phyloP scores from a whole-genome alignment of 345 rosid species.

The Bretschneidera sinensis region DNA sequence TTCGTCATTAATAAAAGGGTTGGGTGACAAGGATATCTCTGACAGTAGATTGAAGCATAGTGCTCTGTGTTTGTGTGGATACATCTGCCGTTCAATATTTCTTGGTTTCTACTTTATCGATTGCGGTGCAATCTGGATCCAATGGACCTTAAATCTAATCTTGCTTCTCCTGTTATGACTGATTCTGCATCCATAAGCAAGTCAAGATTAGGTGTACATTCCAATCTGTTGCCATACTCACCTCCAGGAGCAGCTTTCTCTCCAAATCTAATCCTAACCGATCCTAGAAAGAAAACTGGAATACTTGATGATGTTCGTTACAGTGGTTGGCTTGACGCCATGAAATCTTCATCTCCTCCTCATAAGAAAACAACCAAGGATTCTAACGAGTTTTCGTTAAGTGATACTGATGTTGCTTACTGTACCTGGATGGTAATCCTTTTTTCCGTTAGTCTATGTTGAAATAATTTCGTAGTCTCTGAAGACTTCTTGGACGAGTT shows the following conservation, averaged over 20 bases:
- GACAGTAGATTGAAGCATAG: conserved; percentile 18
- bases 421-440: conserved; percentile 53
- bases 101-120: conserved; percentile 2
- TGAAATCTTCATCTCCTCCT: conserved; percentile 69
- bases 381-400: conserved; percentile 22
- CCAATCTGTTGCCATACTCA: conserved; percentile 31
- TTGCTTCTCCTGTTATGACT: conserved; percentile 46
- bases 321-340: conserved; percentile 58
- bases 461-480: too few species aligned
- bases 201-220: conserved; percentile 39
- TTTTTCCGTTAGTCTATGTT: background rate
- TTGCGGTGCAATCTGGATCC: conserved; percentile 4
- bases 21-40: conserved; percentile 22
- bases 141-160: conserved; percentile 65
- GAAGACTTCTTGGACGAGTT: background rate
- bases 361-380: conserved; percentile 35
- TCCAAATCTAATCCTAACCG: conserved; percentile 29
- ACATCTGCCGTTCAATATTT: conserved; percentile 2
- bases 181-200: conserved; percentile 48
- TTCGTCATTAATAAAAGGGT: conserved; percentile 44
- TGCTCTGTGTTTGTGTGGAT: conserved; percentile 12
- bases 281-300: conserved; percentile 58
- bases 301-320: conserved; percentile 54
- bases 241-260: conserved; percentile 33
- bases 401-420: conserved; percentile 48